Conservation (phyloP, 371 early-diverging fungal species). For the Funneliformis caledonium region DNA sequence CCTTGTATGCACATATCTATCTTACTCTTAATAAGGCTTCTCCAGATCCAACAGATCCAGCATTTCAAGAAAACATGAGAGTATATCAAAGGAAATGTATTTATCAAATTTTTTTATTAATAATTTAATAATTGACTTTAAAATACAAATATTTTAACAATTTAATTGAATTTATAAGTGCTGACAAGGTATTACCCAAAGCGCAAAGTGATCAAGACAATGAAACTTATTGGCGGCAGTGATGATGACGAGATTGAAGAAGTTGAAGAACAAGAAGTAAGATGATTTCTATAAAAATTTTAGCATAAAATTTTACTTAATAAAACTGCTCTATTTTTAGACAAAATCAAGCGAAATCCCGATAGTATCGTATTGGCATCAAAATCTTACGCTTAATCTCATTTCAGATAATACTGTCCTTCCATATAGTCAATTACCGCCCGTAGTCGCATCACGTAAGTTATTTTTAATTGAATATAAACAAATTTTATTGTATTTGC, state of each 20-base stretch:
- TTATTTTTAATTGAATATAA: background rate
- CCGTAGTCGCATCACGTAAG: conserved; percentile 58
- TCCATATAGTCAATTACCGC: conserved; percentile 59
- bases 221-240: conserved; percentile 38
- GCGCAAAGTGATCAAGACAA: conserved; percentile 41
- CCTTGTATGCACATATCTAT: conserved; percentile 84
- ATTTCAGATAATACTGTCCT: conserved; percentile 57
- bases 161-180: conserved; percentile 49
- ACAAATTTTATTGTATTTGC: background rate
- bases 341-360: conserved; percentile 48
- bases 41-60: conserved; percentile 56
- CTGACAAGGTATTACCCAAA: conserved; percentile 75
- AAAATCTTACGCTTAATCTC: conserved; percentile 77
- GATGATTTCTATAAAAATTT: background rate
- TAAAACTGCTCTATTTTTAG: background rate
- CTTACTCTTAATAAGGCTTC: conserved; percentile 57
- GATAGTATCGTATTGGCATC: conserved; percentile 84
- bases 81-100: conserved; percentile 66
- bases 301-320: background rate
- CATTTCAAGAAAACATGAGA: conserved; percentile 51
- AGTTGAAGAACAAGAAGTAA: conserved; percentile 37
- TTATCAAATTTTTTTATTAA: background rate
- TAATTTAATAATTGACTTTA: background rate
- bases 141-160: conserved; percentile 17
- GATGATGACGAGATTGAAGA: conserved; percentile 43